Evolutionary conservation across 2,329 filamentous ascomycete genomes (phyloP).

Genomic region (Alternaria ethzedia): DNA sequence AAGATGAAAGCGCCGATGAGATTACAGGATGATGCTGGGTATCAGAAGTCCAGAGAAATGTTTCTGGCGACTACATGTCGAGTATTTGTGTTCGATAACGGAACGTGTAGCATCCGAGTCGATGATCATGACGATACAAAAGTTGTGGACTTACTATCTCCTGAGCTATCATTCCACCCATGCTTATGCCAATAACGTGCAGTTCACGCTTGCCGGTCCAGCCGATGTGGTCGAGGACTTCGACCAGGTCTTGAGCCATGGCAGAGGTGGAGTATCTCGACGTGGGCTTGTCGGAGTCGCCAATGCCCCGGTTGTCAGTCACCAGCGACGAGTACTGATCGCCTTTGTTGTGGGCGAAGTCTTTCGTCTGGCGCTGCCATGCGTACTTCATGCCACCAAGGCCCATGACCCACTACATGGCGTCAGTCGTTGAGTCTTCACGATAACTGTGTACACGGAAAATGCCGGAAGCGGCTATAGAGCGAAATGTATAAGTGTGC

Average conservation of each 20-base stretch:
- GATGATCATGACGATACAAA: neutral
- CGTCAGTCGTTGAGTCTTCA: conserved; percentile 14
- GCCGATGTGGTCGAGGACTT: conserved; percentile 71
- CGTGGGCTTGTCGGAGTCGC: conserved; percentile 77
- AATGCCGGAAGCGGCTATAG: conserved; percentile 2
- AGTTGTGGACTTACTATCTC: conserved; percentile 63
- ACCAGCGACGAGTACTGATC: conserved; percentile 75
- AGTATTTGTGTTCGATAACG: conserved; percentile 21
- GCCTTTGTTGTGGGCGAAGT: conserved; percentile 76
- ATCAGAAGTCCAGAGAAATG: conserved; percentile 11
- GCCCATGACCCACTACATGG: conserved; percentile 76
- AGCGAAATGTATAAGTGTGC: conserved; percentile 2
- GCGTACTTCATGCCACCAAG: conserved; percentile 71
- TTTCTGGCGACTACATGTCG: conserved; percentile 16
- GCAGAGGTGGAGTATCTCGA: conserved; percentile 79
- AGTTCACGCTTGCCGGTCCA: conserved; percentile 67
- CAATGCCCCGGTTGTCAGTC: conserved; percentile 86
- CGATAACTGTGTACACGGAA: neutral
- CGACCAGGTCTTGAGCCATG: conserved; percentile 81
- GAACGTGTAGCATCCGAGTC: conserved; percentile 35
- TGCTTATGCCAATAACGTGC: conserved; percentile 78
- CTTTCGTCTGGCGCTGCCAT: conserved; percentile 83
- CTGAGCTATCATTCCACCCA: conserved; percentile 93
- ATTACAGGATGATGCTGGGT: conserved; percentile 36
- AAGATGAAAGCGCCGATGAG: conserved; percentile 4